Evolutionary conservation across 2,329 filamentous ascomycete genomes (phyloP), one percentile per base, ranked within the genome.

Genomic region (Colletotrichum sp.): DNA sequence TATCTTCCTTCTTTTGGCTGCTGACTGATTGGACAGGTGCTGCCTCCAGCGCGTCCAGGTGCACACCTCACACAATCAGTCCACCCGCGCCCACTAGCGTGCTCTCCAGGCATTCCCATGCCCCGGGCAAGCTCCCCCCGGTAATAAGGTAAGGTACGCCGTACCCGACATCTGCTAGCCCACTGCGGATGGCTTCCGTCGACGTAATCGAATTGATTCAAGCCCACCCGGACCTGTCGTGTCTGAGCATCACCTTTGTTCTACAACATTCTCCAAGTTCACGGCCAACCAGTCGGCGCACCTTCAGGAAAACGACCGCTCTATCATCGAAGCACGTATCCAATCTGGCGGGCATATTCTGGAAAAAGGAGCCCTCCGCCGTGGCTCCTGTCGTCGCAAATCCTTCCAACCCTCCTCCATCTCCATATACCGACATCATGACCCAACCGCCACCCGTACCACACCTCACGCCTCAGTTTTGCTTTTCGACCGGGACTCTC

Each of bases 401-500:
- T 71, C 76, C 78, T 78, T 79, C 83, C 78, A 78, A 77, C 71
- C 76, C 78, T 77, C 79, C 78, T 74, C 79, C 79, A 64, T 77
- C 81, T 75, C 77, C 78, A 77, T 80, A 80, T 77, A 79, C 74
- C 64, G 81, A 83, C 79, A 88, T 81, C 78, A 91, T 90, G 89
- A 85, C 86, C 60, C 84, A 86, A 75, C 84, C 86, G 55, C 84
- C 86, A n/a, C 73, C 80, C 13, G 82, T 84, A 72, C 92, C 92
- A 68, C 83, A 81, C 34, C 86, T 96, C 77, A 94, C 91, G 75
- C 94, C 93, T 60, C 93, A 94, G 83, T 95, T 96, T 81, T 97
- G 94, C 84, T 96, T 96, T 83, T 93, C 93, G 15, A 92, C 93
- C 69, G 88, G 90, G 62, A 89, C 91, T 22, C 86, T 96, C 64